Percentiles rank a stretch among this genome's conserved stretches.
Conservation (phyloP, 2,329 filamentous ascomycete genomes). For the Colletotrichum lindemuthianum region DNA sequence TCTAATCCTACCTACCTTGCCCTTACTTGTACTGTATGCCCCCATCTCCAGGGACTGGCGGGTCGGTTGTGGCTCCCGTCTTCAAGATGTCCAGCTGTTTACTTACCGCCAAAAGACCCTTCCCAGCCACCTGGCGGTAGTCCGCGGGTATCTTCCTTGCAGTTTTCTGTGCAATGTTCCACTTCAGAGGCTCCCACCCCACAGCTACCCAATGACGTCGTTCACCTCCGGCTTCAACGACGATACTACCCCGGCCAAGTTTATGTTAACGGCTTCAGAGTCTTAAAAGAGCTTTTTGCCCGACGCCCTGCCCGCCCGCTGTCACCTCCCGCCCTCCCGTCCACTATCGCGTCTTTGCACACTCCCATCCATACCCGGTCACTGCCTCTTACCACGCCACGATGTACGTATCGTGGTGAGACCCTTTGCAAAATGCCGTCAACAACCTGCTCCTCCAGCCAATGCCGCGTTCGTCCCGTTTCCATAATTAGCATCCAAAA, state of each 20-base stretch:
- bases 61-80: conserved; percentile 11
- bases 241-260: conserved; percentile 32
- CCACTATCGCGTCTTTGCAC: conserved; percentile 21
- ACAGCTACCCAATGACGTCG: conserved; percentile 35
- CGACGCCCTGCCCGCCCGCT: conserved; percentile 28
- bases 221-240: conserved; percentile 29
- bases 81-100: conserved; percentile 3
- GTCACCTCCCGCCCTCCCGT: conserved; percentile 22
- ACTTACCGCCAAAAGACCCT: conserved; percentile 5
- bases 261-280: conserved; percentile 30
- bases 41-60: conserved; percentile 29
- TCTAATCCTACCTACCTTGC: conserved; percentile 1
- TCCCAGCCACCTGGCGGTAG: conserved; percentile 9
- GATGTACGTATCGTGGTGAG: conserved; percentile 19
- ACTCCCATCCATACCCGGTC: background rate
- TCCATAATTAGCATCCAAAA: conserved; percentile 35
- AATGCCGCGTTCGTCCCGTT: conserved; percentile 33
- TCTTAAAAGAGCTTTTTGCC: conserved; percentile 27
- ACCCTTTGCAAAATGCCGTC: conserved; percentile 26
- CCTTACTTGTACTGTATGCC: no score
- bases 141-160: conserved; percentile 8
- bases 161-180: conserved; percentile 14
- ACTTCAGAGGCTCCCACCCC: conserved; percentile 22
- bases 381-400: conserved; percentile 18
- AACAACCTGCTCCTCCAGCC: conserved; percentile 24